Conservation (phyloP, 2,329 filamentous ascomycete genomes). For the Ambrosiella xylebori region DNA sequence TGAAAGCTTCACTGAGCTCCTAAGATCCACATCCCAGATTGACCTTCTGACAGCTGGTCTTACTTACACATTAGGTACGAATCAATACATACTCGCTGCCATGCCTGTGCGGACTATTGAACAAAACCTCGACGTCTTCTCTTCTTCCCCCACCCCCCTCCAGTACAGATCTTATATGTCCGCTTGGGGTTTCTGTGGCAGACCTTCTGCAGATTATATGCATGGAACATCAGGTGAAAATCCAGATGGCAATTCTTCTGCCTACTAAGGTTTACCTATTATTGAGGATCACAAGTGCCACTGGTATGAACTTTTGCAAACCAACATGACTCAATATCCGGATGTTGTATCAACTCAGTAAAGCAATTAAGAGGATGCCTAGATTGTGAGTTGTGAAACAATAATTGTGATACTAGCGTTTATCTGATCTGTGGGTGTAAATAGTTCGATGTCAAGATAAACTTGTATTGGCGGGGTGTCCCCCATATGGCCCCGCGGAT, state of each 20-base stretch:
- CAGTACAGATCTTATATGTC: not conserved
- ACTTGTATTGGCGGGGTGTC: constrained; percentile 4
- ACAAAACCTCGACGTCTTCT: not conserved
- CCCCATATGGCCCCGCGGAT: not conserved
- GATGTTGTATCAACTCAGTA: not conserved
- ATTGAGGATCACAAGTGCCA: not conserved
- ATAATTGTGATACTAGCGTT: not conserved
- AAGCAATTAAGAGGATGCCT: not conserved
- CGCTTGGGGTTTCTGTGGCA: too few relatives aligned
- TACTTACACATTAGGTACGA: constrained; percentile 32
- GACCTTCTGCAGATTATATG: not conserved
- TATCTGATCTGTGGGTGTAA: not conserved
- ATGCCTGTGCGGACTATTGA: not conserved
- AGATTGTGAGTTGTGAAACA: not conserved
- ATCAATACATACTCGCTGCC: not conserved
- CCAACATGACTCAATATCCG: not conserved
- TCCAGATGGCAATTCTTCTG: not conserved
- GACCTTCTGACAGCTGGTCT: constrained; percentile 20
- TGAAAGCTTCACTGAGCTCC: not conserved
- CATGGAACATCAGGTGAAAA: not conserved
- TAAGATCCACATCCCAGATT: constrained; percentile 22
- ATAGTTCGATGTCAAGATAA: constrained; percentile 1
- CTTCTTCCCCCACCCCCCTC: not conserved
- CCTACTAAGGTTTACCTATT: not conserved
- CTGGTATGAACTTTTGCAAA: not conserved